Evolutionary conservation across 2,329 filamentous ascomycete genomes (phyloP).

Genomic region (Arachnopeziza araneosa): DNA sequence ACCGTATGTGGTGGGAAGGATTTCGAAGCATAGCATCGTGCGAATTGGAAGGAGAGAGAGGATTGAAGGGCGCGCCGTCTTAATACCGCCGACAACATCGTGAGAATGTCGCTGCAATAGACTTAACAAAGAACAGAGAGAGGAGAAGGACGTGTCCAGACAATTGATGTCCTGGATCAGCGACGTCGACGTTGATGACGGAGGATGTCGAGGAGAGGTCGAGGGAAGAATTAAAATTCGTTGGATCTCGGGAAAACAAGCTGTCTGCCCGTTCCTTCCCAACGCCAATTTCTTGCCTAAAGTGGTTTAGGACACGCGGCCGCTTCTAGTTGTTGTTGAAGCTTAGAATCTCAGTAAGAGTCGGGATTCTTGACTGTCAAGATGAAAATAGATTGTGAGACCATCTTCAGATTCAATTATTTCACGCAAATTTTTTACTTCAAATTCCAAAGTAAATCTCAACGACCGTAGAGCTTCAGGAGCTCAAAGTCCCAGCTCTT

Average conservation of each 20-base stretch:
- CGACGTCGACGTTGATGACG: slow-evolving; percentile 16
- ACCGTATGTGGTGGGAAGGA: slow-evolving; percentile 93
- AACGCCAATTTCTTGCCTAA: not conserved
- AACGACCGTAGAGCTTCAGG: no score
- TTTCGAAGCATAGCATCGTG: slow-evolving; percentile 54
- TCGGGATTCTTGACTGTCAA: no score
- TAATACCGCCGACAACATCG: slow-evolving; percentile 59
- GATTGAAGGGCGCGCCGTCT: slow-evolving; percentile 55
- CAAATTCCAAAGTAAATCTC: no score
- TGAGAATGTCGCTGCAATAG: slow-evolving; percentile 21
- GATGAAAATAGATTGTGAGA: no score
- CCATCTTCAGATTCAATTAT: no score
- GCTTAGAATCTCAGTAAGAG: not conserved
- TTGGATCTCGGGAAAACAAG: slow-evolving; percentile 14
- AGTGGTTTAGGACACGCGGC: not conserved
- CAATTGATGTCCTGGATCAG: slow-evolving; percentile 21
- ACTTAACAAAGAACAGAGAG: slow-evolving; percentile 14
- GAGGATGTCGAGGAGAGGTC: slow-evolving; percentile 8
- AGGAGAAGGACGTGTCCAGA: slow-evolving; percentile 17
- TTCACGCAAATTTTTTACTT: no score
- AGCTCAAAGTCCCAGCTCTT: not conserved
- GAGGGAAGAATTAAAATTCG: slow-evolving; percentile 13
- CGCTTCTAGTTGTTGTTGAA: no score
- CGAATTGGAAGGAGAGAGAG: slow-evolving; percentile 48
- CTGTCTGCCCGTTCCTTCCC: not conserved